Base-by-base conservation (phyloP, 1,139 yeast genomes). In the Pichia terricola region DNA sequence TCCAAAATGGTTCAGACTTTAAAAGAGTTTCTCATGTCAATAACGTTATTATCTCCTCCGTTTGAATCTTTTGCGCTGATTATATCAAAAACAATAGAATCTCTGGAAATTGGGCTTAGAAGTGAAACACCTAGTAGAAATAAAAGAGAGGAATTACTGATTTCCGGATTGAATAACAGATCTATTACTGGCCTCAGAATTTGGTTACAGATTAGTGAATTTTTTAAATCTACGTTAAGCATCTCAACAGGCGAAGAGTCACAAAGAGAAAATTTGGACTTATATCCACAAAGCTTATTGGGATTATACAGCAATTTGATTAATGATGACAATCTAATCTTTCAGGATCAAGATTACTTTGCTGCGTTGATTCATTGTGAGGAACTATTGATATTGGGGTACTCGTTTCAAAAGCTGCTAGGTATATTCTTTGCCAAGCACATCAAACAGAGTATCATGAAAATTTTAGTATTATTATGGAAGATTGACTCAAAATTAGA, bases 101-200 rank as follows among this genome's bases (percentile, higher is more conserved):
- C 85, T 0, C 59, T 73, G 11, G 95, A 86, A 55, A 79, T 84
- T 10, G 67, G 83, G 0, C 61, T 82, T 26, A 69, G 95, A 47
- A 94, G 94, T 0, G 47, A 53, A 5, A 45, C 48, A 3, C 51
- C 50, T 39, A 51, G 40, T 6, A 50, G 56, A 11, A 27, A 30
- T 3, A 26, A 26, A 3, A 26, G 35, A 8, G 61, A 69, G 0
- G 28, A 37, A 7, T 54, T 79, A 25, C 59, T 84, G 0, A 63
- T 79, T 3, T 68, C 69, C 40, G 87, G 82, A 51, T 55, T 86
- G 3, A 73, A 87, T 0, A 72, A 77, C 48, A 82, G 81, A 47
- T 58, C 74, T 0, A 58, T 83, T 43, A 73, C 80, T 4, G 70
- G 77, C 27, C 62, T 86, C 52, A 65, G 94, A 47, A 72, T 77